These are phyloP conservation scores for Elaphomyces granulatus DNA, from an alignment of 495 filamentous ascomycete genomes.

Conservation along the genomic window DNA sequence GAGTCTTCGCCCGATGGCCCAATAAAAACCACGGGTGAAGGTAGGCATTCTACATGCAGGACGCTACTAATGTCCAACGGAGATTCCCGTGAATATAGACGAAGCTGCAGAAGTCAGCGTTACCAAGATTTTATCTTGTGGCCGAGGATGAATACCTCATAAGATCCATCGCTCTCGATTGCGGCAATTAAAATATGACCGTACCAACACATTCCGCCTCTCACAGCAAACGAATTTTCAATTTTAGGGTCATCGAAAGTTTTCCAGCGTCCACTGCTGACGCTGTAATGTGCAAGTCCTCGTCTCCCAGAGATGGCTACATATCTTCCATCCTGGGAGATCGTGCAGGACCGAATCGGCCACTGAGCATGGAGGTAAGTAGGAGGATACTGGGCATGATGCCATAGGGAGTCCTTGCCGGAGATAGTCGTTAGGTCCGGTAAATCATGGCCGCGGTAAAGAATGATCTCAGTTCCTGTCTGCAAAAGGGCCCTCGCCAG, in stretches of 20 bases:
- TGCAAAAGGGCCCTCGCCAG: slow-evolving; percentile 78
- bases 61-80: slow-evolving; percentile 57
- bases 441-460: slow-evolving; percentile 86
- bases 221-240: slow-evolving; percentile 81
- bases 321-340: slow-evolving; percentile 87
- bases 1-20: slow-evolving; percentile 86
- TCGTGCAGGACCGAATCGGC: slow-evolving; percentile 74
- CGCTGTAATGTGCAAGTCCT: slow-evolving; percentile 89
- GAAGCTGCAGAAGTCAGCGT: slow-evolving; percentile 40
- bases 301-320: slow-evolving; percentile 86
- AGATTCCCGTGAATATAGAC: slow-evolving; percentile 80
- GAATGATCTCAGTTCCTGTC: slow-evolving; percentile 68
- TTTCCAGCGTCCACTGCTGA: slow-evolving; percentile 91
- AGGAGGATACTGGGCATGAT: slow-evolving; percentile 73
- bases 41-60: slow-evolving; percentile 60
- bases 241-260: slow-evolving; percentile 67
- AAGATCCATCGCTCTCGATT: slow-evolving; percentile 69
- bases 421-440: slow-evolving; percentile 82
- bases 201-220: slow-evolving; percentile 97
- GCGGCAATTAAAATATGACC: slow-evolving; percentile 90
- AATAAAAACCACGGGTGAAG: slow-evolving; percentile 73
- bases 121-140: no score
- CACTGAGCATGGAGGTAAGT: slow-evolving; percentile 79
- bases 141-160: slow-evolving; percentile 58
- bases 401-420: slow-evolving; percentile 86